Evolutionary conservation across 805 yeast species (phyloP), one percentile per base, ranked within the genome.

Genomic region (Saccharomycopsis guyanensis): DNA sequence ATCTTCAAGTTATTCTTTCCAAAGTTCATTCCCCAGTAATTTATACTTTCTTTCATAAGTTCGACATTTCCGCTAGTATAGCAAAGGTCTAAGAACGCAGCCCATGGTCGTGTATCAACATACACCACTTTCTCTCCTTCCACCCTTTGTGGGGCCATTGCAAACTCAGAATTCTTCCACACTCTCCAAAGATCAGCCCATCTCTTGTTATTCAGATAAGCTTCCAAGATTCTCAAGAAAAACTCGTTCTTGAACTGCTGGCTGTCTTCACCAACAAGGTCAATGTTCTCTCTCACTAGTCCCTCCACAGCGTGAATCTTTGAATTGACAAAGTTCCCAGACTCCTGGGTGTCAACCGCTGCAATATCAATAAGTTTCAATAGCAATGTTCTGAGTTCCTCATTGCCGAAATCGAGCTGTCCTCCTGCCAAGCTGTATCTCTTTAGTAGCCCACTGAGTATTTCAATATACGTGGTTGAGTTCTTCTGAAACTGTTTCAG

Each of bases 71-170:
- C 25, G 13, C 47, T 29, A 16, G 25, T 13, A 15, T 20, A 39
- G 31, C 46, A 41, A 7, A 49, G 20, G 13, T 32, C 29, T 7
- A 49, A 42, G 13, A 45, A 45, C 16, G 24, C 27, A 19, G 19
- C 23, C 53, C 53, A 50, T 20, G 53, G 53, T 23, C 53, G 33
- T 3, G 48, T 36, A 27, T 50, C 53, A 32, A 38, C 25, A 6
- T 27, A 25, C 5, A 5, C 36, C 10, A 20, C 31, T 19, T 32
- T 20, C 13, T 23, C 42, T 4, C 23, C 2, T 4, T 2, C 13
- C 7, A 22, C 3, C 13, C 19, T 41, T 5, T 25, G 29, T 25
- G 42, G 32, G 10, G 40, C 22, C 10, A 34, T 18, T 2, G 43
- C n/a, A 22, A 46, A 40, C 23, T 29, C 25, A 22, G 34, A 19